A percentile compares a stretch with the other conserved stretches of the same genome.
Conservation (phyloP, 306 rosid species). For the Erythrophleum fordii region DNA sequence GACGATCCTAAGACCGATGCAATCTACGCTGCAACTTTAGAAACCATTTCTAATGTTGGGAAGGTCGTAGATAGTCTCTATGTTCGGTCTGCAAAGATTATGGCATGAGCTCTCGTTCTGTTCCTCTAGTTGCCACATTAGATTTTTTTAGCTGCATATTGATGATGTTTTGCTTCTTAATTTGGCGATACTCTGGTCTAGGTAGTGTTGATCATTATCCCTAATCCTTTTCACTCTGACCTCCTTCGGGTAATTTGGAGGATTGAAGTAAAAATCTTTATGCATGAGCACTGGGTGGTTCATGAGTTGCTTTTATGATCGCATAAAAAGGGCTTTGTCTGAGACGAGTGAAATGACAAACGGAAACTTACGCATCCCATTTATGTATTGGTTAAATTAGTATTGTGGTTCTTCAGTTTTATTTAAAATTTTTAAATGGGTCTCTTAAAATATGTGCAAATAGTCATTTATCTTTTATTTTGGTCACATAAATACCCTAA, state of each 20-base stretch:
- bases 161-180: constrained; percentile 4
- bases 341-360: background rate
- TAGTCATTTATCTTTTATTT: too few relatives aligned
- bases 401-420: too few relatives aligned
- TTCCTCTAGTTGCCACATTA: constrained; percentile 10
- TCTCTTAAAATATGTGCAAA: too few relatives aligned
- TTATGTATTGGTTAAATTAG: background rate
- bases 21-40: constrained; percentile 70
- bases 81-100: constrained; percentile 92
- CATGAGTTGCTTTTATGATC: background rate
- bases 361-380: background rate
- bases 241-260: background rate
- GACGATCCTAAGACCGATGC: constrained; percentile 64
- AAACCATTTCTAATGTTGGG: constrained; percentile 83
- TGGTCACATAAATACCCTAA: too few relatives aligned
- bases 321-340: background rate
- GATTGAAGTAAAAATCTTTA: background rate
- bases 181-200: constrained; percentile 8
- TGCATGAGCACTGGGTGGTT: background rate
- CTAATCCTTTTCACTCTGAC: background rate
- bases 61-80: constrained; percentile 95
- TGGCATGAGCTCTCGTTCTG: constrained; percentile 62
- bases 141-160: constrained; percentile 25
- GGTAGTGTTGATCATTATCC: background rate
- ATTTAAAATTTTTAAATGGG: too few relatives aligned